Evolutionary conservation across 768 basidiomycete genomes (phyloP).

Genomic region (Boletus subparvulus): DNA sequence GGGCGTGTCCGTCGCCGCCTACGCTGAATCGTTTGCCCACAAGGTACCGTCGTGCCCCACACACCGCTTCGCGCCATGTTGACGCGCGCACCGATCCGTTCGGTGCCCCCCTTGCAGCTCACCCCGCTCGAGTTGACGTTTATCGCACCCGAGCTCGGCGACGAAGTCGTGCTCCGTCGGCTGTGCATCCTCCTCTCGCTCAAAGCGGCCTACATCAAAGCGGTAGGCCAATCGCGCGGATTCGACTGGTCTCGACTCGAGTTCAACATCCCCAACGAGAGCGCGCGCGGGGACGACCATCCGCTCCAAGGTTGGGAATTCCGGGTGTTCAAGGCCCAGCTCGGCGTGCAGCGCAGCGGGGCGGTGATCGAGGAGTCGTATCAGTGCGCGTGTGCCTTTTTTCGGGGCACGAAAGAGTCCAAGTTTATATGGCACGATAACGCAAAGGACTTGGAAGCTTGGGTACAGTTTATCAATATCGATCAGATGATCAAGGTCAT

Average conservation of each 20-base stretch:
- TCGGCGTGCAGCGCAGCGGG: constrained; percentile 63
- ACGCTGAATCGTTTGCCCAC: constrained; percentile 70
- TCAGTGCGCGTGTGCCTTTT: constrained; percentile 77
- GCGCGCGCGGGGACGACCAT: constrained; percentile 65
- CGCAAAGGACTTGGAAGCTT: constrained; percentile 64
- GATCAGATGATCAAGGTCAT: constrained; percentile 81
- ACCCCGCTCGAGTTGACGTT: constrained; percentile 53
- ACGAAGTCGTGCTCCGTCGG: constrained; percentile 68
- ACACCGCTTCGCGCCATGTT: neutral
- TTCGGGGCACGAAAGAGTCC: constrained; percentile 61
- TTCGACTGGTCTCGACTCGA: constrained; percentile 83
- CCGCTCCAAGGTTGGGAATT: constrained; percentile 84
- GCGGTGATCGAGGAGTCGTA: constrained; percentile 61
- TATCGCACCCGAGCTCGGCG: constrained; percentile 49
- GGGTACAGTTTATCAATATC: constrained; percentile 84
- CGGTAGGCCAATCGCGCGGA: constrained; percentile 76
- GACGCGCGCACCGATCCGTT: neutral
- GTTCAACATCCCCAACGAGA: constrained; percentile 67
- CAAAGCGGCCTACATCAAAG: constrained; percentile 81
- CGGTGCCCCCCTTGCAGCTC: constrained; percentile 24
- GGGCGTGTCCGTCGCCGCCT: constrained; percentile 57
- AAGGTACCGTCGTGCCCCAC: constrained; percentile 48
- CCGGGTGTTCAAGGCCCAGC: constrained; percentile 70
- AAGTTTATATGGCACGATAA: constrained; percentile 74
- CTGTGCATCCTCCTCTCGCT: constrained; percentile 76